phyloP scores from a whole-genome alignment of 371 early-diverging fungal species.

The Mucor plumbeus region DNA sequence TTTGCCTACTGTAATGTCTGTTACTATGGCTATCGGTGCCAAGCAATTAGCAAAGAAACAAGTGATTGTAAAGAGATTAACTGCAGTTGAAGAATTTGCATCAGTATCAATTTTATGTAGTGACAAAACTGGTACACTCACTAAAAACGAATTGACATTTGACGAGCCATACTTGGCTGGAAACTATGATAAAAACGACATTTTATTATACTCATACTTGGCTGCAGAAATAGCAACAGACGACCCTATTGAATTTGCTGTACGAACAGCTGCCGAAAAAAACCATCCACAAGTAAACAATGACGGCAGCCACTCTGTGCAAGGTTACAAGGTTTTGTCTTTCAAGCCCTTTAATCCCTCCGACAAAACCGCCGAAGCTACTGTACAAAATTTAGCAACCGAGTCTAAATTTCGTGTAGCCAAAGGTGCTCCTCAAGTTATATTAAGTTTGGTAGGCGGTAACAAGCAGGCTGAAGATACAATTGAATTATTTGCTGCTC shows the following conservation, averaged over 20 bases:
- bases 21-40: constrained; percentile 96
- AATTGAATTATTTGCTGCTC: constrained; percentile 65
- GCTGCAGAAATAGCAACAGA: constrained; percentile 91
- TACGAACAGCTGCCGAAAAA: constrained; percentile 88
- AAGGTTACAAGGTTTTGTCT: constrained; percentile 83
- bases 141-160: constrained; percentile 89
- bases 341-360: constrained; percentile 84
- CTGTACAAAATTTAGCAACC: constrained; percentile 75
- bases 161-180: constrained; percentile 85
- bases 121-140: constrained; percentile 97
- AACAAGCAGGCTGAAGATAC: constrained; percentile 58
- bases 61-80: constrained; percentile 94
- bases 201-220: constrained; percentile 86
- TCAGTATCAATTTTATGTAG: constrained; percentile 93
- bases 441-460: constrained; percentile 60
- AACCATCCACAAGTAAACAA: constrained; percentile 69
- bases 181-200: constrained; percentile 77
- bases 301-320: constrained; percentile 45
- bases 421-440: constrained; percentile 70
- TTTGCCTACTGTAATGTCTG: constrained; percentile 92
- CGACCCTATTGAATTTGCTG: constrained; percentile 93
- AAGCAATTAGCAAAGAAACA: constrained; percentile 86
- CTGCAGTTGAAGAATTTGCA: constrained; percentile 94
- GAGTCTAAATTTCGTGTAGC: constrained; percentile 67
- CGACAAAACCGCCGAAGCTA: constrained; percentile 88